Evolutionary conservation across 768 basidiomycete species (phyloP).

Genomic region (Krasilnikovozyma curviuscula): DNA sequence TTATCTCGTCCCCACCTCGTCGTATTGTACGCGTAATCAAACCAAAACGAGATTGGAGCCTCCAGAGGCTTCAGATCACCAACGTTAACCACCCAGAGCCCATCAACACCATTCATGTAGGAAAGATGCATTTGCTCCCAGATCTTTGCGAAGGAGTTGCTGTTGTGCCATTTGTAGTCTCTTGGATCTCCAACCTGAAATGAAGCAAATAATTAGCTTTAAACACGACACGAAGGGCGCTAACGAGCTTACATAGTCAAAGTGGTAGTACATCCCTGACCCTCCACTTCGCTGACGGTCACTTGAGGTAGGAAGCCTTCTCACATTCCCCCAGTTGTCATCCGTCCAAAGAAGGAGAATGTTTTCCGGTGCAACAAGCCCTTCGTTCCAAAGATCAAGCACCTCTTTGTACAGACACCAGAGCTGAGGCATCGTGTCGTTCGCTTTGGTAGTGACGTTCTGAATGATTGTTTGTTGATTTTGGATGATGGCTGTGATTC

Average conservation of each 20-base stretch:
- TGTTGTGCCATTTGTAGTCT: conserved; percentile 53
- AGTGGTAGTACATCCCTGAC: neutral
- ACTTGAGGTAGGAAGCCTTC: conserved; percentile 25
- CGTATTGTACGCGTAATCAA: conserved; percentile 43
- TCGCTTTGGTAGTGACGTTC: conserved; percentile 29
- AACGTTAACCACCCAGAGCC: conserved; percentile 54
- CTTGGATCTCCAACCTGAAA: conserved; percentile 46
- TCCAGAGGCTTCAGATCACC: conserved; percentile 60
- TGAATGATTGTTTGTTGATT: conserved; percentile 45
- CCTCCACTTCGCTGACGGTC: neutral
- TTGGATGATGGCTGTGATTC: conserved; percentile 34
- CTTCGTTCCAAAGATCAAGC: conserved; percentile 42
- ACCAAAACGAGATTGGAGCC: conserved; percentile 49
- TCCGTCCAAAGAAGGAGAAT: conserved; percentile 52
- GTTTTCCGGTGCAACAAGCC: conserved; percentile 44
- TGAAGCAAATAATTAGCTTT: too few species aligned
- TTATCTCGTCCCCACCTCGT: conserved; percentile 39
- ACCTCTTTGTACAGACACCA: conserved; percentile 37
- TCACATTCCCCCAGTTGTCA: conserved; percentile 58
- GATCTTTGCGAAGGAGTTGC: conserved; percentile 20
- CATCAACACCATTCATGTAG: conserved; percentile 38
- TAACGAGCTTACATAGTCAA: too few species aligned
- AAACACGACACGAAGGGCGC: too few species aligned
- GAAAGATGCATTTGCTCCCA: conserved; percentile 54
- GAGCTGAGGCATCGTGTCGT: conserved; percentile 38